Evolutionary conservation across 495 filamentous ascomycete species (phyloP).

Genomic region (Chaetomium cochliodes): DNA sequence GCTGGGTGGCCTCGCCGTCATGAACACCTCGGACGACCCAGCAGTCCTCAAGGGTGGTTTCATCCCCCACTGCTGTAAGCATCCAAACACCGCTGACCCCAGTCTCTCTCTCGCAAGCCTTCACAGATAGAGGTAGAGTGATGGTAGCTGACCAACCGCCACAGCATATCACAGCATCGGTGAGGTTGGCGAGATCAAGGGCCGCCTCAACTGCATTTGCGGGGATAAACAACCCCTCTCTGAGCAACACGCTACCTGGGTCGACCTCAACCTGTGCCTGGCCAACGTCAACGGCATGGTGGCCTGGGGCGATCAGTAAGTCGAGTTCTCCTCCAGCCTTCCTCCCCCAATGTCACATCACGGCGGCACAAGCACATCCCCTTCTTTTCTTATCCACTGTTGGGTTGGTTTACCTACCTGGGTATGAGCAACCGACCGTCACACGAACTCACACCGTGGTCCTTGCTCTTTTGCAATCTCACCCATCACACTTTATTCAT

Average conservation of each 20-base stretch:
- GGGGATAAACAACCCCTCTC: not conserved
- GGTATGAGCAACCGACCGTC: too few species aligned
- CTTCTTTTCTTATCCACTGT: too few species aligned
- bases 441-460: too few species aligned
- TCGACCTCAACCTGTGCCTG: conserved; percentile 13
- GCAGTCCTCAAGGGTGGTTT: not conserved
- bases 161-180: not conserved
- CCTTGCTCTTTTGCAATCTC: too few species aligned
- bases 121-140: too few species aligned
- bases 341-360: too few species aligned
- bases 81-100: not conserved
- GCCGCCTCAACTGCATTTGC: not conserved
- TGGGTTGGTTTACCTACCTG: too few species aligned
- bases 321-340: not conserved
- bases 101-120: not conserved
- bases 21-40: not conserved
- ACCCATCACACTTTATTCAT: too few species aligned
- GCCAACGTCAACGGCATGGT: conserved; percentile 3
- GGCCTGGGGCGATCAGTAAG: conserved; percentile 7
- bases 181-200: not conserved
- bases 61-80: conserved; percentile 1
- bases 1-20: not conserved
- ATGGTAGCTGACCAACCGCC: too few species aligned
- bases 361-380: too few species aligned
- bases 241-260: not conserved